phyloP scores from a whole-genome alignment of 306 rosid species.

The Ormosia semicastrata region DNA sequence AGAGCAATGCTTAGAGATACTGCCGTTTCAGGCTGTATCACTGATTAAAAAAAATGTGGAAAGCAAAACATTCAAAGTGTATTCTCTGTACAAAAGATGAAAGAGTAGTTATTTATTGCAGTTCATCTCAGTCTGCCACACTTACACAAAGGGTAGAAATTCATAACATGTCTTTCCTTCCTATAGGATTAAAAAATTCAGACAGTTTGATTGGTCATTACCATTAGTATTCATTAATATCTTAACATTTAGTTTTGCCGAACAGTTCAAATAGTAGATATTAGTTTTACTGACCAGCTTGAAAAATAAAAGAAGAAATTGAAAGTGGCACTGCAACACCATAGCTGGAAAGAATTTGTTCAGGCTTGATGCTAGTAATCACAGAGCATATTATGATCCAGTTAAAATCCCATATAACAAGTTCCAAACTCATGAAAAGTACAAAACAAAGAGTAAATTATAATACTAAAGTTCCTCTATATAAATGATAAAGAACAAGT shows the following conservation, averaged over 20 bases:
- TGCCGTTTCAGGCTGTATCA: neutral
- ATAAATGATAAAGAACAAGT: neutral
- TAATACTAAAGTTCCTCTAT: neutral
- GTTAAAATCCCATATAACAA: neutral
- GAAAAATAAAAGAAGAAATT: neutral
- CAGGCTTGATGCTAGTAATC: neutral
- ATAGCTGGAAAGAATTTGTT: neutral
- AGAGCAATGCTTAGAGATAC: neutral
- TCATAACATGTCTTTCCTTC: neutral
- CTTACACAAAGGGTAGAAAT: neutral
- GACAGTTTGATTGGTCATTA: neutral
- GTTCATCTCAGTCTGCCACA: neutral
- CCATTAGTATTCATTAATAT: neutral
- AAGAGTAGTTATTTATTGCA: neutral
- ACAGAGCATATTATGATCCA: neutral
- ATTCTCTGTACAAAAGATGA: conserved; percentile 4
- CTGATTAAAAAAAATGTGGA: neutral
- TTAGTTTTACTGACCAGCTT: neutral
- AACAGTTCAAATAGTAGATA: neutral
- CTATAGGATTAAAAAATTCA: neutral
- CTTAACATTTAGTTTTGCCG: neutral
- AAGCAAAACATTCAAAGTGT: neutral
- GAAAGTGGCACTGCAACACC: neutral
- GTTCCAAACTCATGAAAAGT: neutral
- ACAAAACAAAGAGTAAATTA: neutral